phyloP scores from a whole-genome alignment of 1,284 basidiomycete species.

The Farysia itapuensis region DNA sequence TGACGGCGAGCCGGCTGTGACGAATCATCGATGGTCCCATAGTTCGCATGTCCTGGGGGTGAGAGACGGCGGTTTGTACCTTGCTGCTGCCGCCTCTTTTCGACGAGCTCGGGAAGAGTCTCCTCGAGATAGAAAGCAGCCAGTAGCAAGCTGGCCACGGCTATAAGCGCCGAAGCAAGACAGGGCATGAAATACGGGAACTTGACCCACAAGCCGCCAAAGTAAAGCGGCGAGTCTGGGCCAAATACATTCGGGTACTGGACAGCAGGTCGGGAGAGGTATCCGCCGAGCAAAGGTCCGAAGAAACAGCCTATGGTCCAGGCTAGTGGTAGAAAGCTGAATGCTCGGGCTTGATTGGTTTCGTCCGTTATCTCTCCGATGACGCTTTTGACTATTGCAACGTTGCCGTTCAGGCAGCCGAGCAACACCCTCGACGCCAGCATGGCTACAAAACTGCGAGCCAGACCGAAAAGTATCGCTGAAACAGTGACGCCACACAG shows the following conservation, averaged over 20 bases:
- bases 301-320: conserved; percentile 35
- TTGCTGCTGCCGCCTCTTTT: not conserved
- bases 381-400: conserved; percentile 33
- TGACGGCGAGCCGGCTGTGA: not conserved
- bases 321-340: conserved; percentile 35
- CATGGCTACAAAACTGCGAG: conserved; percentile 48
- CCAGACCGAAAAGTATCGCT: conserved; percentile 58
- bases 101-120: conserved; percentile 38
- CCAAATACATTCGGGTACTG: conserved; percentile 23
- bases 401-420: conserved; percentile 45
- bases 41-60: not conserved
- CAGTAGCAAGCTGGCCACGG: conserved; percentile 41
- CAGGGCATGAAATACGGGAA: conserved; percentile 42
- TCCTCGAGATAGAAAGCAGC: conserved; percentile 58
- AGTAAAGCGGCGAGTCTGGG: not conserved
- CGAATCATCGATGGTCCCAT: not conserved
- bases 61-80: not conserved
- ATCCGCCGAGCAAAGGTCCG: conserved; percentile 50
- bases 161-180: conserved; percentile 46
- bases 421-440: conserved; percentile 43
- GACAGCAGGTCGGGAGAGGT: conserved; percentile 41
- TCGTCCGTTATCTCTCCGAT: conserved; percentile 45
- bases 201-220: conserved; percentile 30
- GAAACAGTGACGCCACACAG: conserved; percentile 56
- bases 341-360: conserved; percentile 40